phyloP scores from a whole-genome alignment of 2,329 filamentous ascomycete species.

The Pseudogymnoascus sp. region DNA sequence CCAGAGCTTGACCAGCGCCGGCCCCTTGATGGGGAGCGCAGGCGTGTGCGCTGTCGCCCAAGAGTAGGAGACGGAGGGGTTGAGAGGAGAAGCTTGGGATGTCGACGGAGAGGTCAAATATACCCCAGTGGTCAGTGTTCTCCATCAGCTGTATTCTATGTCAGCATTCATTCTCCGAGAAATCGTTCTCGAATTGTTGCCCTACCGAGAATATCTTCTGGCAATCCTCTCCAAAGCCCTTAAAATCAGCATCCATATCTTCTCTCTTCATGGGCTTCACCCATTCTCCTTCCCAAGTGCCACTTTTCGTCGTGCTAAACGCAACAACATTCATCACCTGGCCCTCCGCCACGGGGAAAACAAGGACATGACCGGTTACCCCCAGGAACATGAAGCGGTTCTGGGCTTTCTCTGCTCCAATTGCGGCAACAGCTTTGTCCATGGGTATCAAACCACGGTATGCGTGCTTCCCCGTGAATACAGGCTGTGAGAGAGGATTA shows the following conservation, averaged over 20 bases:
- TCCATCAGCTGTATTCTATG: slow-evolving; percentile 28
- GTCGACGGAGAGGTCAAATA: slow-evolving; percentile 37
- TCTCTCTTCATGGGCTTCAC: slow-evolving; percentile 34
- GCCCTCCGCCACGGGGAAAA: slow-evolving; percentile 52
- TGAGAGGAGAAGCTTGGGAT: slow-evolving; percentile 30
- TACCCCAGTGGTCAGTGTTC: slow-evolving; percentile 36
- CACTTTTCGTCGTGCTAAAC: slow-evolving; percentile 35
- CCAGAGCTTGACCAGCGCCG: slow-evolving; percentile 48
- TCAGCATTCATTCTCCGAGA: neutral
- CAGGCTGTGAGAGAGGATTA: slow-evolving; percentile 17
- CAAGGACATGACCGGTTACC: slow-evolving; percentile 48
- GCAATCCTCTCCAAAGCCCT: slow-evolving; percentile 31
- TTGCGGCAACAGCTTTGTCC: slow-evolving; percentile 38
- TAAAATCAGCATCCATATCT: slow-evolving; percentile 35
- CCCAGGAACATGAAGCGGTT: slow-evolving; percentile 43
- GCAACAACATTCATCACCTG: slow-evolving; percentile 49
- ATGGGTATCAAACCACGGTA: slow-evolving; percentile 58
- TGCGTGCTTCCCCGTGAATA: slow-evolving; percentile 50
- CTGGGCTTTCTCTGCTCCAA: slow-evolving; percentile 41
- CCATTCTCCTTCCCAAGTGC: slow-evolving; percentile 32
- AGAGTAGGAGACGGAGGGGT: slow-evolving; percentile 35
- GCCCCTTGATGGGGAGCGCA: slow-evolving; percentile 51
- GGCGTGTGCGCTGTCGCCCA: slow-evolving; percentile 56
- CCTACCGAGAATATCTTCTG: slow-evolving; percentile 9
- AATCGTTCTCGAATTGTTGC: neutral